Base-by-base conservation (phyloP, 768 basidiomycete species). In the Pleurotus pulmonarius region DNA sequence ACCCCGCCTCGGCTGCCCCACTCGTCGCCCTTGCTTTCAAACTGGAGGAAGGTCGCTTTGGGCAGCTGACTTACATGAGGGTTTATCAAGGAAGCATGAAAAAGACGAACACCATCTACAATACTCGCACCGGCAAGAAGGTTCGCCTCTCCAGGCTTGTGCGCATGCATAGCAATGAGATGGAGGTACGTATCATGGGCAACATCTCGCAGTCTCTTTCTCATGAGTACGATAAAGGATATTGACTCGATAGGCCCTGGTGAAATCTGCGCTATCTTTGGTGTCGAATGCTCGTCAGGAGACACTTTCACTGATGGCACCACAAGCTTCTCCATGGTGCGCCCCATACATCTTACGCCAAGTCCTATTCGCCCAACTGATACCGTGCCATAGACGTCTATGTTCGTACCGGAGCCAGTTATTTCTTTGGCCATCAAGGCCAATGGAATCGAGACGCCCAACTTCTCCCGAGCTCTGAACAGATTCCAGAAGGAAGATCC, bases 401-500 rank as follows among this genome's bases (percentile, higher is more conserved):
- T 98, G 97, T 98, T 85, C 66, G 97, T 99, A 0, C 97, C 97
- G 3, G 96, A 98, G 52, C 97, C 97, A 3, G 97, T 99, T 67
- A 96, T 99, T 63, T 98, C 96, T 0, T 83, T 99, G 22, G 82
- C 96, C 0, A 86, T 99, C 69, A 94, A 93, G 63, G 92, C 95
- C 6, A 85, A 85, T 47, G 97, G 96, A 29, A 82, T 87, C 56
- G 97, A 99, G 71, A 88, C 93, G 0, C 94, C 97, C 61, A 94
- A 96, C 70, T 98, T 98, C 71, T 97, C 95, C 20, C 88, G 94
- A 18, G 97, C 96, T 1, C 81, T 99, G 53, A 94, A 94, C 69
- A 88, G 96, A 26, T 99, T 99, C 86, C 90, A 96, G 72, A 95
- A 94, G 72, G 97, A 99, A 68, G 97, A 99, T 67, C 97, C 97